Percentiles rank a stretch among this genome's conserved stretches.
Conservation (phyloP, 331 rosid species). For the Quercus tomentella region DNA sequence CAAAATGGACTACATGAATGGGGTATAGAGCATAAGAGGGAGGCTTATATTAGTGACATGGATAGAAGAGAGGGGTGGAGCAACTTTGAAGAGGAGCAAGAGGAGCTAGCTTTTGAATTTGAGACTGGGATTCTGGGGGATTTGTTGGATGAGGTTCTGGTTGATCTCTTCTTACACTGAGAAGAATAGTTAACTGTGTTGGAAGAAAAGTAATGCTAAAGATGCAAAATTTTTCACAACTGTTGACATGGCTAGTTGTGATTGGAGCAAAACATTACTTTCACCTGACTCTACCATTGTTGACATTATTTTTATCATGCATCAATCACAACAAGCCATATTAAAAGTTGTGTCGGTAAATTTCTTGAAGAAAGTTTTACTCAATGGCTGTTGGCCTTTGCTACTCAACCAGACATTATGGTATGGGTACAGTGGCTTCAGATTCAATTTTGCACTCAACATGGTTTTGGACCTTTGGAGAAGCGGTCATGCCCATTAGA, state of each 20-base stretch:
- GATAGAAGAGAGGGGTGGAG: constrained; percentile 39
- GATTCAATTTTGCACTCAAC: neutral
- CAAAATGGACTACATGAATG: constrained; percentile 18
- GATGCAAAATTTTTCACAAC: too few relatives aligned
- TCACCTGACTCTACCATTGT: too few relatives aligned
- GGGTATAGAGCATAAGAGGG: constrained; percentile 35
- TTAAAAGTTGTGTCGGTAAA: too few relatives aligned
- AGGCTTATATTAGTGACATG: constrained; percentile 48
- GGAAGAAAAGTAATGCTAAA: too few relatives aligned
- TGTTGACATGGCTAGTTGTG: too few relatives aligned
- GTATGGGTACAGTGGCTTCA: too few relatives aligned
- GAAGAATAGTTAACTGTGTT: neutral
- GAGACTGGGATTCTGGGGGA: constrained; percentile 30
- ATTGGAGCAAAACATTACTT: too few relatives aligned
- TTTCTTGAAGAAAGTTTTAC: too few relatives aligned
- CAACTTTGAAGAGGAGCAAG: constrained; percentile 40
- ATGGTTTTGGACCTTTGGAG: neutral
- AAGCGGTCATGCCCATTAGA: too few relatives aligned
- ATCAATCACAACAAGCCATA: too few relatives aligned
- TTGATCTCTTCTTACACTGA: constrained; percentile 13
- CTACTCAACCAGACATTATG: neutral
- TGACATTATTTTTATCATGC: too few relatives aligned
- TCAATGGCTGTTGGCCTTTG: neutral
- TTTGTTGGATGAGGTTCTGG: constrained; percentile 43
- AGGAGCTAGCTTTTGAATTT: constrained; percentile 45